Conservation (phyloP, 768 basidiomycete species). For the Cubamyces lactineus region DNA sequence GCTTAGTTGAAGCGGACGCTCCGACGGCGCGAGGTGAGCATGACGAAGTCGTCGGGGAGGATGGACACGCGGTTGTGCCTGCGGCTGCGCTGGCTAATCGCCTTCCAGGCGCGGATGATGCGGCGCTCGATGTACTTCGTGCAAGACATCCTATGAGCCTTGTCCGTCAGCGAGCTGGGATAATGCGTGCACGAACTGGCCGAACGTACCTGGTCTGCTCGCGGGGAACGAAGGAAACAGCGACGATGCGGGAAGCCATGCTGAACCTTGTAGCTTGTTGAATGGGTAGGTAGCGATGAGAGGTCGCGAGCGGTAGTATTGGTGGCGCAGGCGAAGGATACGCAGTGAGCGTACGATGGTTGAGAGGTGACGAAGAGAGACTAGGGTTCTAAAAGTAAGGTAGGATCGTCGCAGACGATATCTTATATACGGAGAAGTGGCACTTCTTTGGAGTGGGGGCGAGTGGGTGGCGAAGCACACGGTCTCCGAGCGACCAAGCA, state of each 20-base stretch:
- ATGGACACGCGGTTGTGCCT: conserved; percentile 55
- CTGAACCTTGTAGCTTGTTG: neutral
- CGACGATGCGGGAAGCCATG: conserved; percentile 16
- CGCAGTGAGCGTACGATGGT: neutral
- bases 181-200: no score
- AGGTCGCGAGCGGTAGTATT: neutral
- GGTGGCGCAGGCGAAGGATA: neutral
- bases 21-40: conserved; percentile 59
- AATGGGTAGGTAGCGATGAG: neutral
- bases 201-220: conserved; percentile 29
- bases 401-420: conserved; percentile 24
- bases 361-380: neutral
- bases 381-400: neutral
- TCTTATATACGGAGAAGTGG: conserved; percentile 2
- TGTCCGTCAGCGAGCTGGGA: no score
- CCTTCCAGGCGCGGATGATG: conserved; percentile 63
- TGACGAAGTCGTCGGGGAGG: conserved; percentile 62
- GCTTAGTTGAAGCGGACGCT: conserved; percentile 47
- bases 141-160: conserved; percentile 35
- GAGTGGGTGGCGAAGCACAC: conserved; percentile 4
- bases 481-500: neutral
- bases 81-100: conserved; percentile 55
- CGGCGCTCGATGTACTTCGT: conserved; percentile 59
- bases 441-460: neutral
- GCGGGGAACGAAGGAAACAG: conserved; percentile 18